Evolutionary conservation across 1,139 yeast genomes (phyloP).

Genomic region (Zygosaccharomyces sapae): DNA sequence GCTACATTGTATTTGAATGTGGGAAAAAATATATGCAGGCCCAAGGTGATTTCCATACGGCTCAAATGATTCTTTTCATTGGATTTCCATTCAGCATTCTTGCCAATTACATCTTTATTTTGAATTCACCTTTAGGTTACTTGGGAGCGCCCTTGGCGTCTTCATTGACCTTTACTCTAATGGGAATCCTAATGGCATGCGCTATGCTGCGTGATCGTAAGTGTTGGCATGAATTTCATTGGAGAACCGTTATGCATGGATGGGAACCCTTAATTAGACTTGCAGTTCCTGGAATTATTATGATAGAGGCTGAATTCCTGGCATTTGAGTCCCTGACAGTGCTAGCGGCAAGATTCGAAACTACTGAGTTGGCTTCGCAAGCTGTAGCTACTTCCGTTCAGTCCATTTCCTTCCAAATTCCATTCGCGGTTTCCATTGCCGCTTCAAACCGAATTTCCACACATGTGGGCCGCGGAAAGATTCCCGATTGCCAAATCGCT

Average conservation of each 20-base stretch:
- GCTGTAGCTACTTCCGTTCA: conserved; percentile 42
- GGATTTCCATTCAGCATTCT: conserved; percentile 40
- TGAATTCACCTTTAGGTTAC: conserved; percentile 39
- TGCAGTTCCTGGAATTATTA: conserved; percentile 43
- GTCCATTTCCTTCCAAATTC: conserved; percentile 41
- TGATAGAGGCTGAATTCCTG: conserved; percentile 44
- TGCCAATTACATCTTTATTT: conserved; percentile 39
- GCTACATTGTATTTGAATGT: conserved; percentile 41
- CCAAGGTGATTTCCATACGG: conserved; percentile 42
- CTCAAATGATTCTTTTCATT: conserved; percentile 40
- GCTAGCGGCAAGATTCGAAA: conserved; percentile 42
- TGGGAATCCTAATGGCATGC: conserved; percentile 35
- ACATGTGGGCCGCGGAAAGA: conserved; percentile 37
- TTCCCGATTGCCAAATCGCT: conserved; percentile 34
- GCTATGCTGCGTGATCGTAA: conserved; percentile 30
- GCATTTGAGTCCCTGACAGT: conserved; percentile 44
- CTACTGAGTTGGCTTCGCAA: conserved; percentile 43
- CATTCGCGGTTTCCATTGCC: conserved; percentile 43
- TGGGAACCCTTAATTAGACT: conserved; percentile 40
- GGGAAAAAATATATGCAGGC: conserved; percentile 44
- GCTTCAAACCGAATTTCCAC: conserved; percentile 42
- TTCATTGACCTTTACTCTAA: conserved; percentile 39
- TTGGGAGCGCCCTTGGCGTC: conserved; percentile 44
- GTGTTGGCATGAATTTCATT: conserved; percentile 38
- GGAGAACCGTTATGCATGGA: conserved; percentile 34